These are phyloP conservation scores for Solioccasus polychromus DNA, from an alignment of 768 basidiomycete species.

Conservation along the genomic window DNA sequence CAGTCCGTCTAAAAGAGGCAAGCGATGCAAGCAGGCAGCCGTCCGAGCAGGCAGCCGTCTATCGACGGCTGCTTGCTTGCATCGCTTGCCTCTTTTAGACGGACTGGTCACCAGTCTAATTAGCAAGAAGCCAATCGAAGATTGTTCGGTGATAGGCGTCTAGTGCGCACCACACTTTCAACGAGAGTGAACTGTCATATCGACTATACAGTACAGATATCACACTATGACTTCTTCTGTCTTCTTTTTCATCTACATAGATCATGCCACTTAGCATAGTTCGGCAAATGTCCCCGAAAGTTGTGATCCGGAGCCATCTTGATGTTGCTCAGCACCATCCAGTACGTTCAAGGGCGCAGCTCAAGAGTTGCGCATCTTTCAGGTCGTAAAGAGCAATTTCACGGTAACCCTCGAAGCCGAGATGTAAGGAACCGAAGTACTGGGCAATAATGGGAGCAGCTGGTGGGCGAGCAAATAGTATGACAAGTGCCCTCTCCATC, in stretches of 20 bases:
- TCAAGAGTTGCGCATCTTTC: conserved; percentile 63
- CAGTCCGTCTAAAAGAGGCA: no score
- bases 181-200: neutral
- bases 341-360: conserved; percentile 57
- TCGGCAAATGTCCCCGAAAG: conserved; percentile 66
- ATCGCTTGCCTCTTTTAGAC: no score
- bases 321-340: conserved; percentile 50
- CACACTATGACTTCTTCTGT: neutral
- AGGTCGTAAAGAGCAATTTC: conserved; percentile 45
- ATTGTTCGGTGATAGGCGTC: no score
- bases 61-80: no score
- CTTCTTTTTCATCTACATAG: neutral
- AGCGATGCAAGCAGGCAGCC: no score
- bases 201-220: neutral
- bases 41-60: no score
- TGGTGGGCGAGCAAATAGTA: conserved; percentile 60
- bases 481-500: conserved; percentile 63
- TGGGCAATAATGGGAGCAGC: conserved; percentile 60
- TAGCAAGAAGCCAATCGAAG: no score
- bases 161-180: no score
- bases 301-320: conserved; percentile 44
- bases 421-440: conserved; percentile 62
- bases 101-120: no score
- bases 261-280: conserved; percentile 59
- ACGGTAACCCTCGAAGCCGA: conserved; percentile 55